Conservation (phyloP, 495 filamentous ascomycete species). For the Astrothelium subdiscretum region DNA sequence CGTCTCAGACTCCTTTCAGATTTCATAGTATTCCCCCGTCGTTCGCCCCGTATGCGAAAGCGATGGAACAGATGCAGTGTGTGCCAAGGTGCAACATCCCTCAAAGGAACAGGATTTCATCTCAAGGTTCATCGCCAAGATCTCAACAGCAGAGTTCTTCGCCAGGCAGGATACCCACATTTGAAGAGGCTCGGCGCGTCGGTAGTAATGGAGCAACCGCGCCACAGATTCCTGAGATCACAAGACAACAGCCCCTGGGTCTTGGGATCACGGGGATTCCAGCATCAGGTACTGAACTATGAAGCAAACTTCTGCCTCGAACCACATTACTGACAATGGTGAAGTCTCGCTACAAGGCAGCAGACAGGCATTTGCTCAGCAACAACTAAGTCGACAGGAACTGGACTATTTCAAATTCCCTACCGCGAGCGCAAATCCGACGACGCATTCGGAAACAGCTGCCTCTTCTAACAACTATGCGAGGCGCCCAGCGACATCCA, state of each 20-base stretch:
- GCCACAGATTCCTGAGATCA: background rate
- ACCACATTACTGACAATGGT: background rate
- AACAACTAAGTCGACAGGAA: too few species aligned
- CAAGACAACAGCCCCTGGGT: background rate
- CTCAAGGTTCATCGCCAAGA: background rate
- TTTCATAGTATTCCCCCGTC: background rate
- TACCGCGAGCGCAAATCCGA: too few species aligned
- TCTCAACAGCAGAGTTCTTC: background rate
- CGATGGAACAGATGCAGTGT: background rate
- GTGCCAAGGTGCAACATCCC: background rate
- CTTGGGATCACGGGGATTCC: background rate
- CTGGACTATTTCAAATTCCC: background rate
- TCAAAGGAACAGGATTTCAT: background rate
- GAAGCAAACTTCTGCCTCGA: background rate
- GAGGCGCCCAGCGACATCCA: too few species aligned
- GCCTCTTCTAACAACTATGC: too few species aligned
- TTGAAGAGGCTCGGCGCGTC: background rate
- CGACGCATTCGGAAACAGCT: too few species aligned
- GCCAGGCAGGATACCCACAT: background rate
- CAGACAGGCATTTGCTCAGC: too few species aligned
- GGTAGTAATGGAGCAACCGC: background rate
- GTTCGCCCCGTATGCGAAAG: background rate
- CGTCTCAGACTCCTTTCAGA: too few species aligned
- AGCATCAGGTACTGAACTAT: background rate
- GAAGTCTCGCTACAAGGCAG: too few species aligned